Base-by-base conservation (phyloP, 306 rosid species). In the Ormosia semicastrata region DNA sequence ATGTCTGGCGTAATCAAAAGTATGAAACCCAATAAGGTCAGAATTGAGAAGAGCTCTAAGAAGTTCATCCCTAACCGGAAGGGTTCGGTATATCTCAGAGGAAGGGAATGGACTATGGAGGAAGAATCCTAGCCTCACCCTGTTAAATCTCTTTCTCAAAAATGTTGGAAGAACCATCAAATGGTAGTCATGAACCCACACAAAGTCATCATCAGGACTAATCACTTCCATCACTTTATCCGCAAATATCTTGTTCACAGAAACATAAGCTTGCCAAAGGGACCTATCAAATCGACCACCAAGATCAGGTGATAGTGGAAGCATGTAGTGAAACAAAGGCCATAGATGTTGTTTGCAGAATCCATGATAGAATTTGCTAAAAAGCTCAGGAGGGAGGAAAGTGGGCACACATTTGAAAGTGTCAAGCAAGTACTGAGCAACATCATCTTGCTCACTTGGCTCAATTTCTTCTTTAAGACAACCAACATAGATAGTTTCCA, bases 151-250 rank as follows among this genome's bases (percentile, higher is more conserved):
- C 84, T 84, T 84, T 77, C 98, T 89, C 88, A 94, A 83, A 83
- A 94, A 92, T n/a, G 98, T 94, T 29, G 98, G 97, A 82, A 94
- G 87, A 74, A 94, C 94, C 98, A 94, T 92, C 89, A 94, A 72
- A 82, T 94, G 98, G 88, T 94, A 94, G 70, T 94, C 98, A 86
- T 94, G 98, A 83, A 94, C 93, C 98, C 98, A 94, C 49, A 94
- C 87, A 79, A 73, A 84, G 50, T 84, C 87, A 52, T 84, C 87
- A 49, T 84, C 87, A 73, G 87, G 87, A 85, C 77, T 92, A 72
- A 94, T 92, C 71, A 94, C 98, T 82, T 92, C 98, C 94, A 90
- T 92, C 18, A 94, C 95, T 83, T 88, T 94, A 86, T 94, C 98
- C 2, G 98, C 98, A 89, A 94, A 94, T 64, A 90, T 92, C 93